phyloP scores from a whole-genome alignment of 2,329 filamentous ascomycete genomes.

The Bipolaris bicolor region DNA sequence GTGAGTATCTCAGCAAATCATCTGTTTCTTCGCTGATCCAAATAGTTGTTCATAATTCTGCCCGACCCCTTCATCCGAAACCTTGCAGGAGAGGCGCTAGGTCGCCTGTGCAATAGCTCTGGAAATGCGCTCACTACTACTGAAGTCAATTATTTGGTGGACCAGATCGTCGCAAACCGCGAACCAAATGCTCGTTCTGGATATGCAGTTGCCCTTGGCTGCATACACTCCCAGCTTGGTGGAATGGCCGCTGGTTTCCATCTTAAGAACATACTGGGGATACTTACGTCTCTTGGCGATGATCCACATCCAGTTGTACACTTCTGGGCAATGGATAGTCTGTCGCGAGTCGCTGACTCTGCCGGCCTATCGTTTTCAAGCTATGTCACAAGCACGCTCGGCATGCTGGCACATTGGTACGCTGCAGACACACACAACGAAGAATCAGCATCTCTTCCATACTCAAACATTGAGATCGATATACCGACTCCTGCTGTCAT shows the following conservation, averaged over 20 bases:
- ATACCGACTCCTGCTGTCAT: constrained; percentile 82
- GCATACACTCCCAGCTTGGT: constrained; percentile 92
- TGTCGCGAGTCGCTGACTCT: constrained; percentile 86
- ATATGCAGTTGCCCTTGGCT: constrained; percentile 90
- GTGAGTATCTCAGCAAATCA: constrained; percentile 59
- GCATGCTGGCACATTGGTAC: constrained; percentile 93
- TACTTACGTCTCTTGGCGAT: constrained; percentile 96
- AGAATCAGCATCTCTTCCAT: constrained; percentile 77
- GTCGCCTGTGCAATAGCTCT: constrained; percentile 80
- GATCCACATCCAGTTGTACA: constrained; percentile 95
- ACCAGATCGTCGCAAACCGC: constrained; percentile 91
- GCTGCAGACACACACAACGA: constrained; percentile 89
- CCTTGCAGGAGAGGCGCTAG: constrained; percentile 83
- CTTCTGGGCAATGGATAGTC: constrained; percentile 91
- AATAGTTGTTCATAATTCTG: constrained; percentile 74
- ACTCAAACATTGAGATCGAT: constrained; percentile 89
- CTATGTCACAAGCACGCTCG: constrained; percentile 87
- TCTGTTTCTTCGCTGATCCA: constrained; percentile 8
- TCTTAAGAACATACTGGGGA: constrained; percentile 94
- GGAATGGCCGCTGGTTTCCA: constrained; percentile 98
- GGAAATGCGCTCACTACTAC: constrained; percentile 88
- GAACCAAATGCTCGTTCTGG: constrained; percentile 93
- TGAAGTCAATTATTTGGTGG: constrained; percentile 89
- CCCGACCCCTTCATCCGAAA: constrained; percentile 85
- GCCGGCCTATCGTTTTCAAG: constrained; percentile 90